phyloP scores from a whole-genome alignment of 306 rosid species.

The Lathyrus aphaca region DNA sequence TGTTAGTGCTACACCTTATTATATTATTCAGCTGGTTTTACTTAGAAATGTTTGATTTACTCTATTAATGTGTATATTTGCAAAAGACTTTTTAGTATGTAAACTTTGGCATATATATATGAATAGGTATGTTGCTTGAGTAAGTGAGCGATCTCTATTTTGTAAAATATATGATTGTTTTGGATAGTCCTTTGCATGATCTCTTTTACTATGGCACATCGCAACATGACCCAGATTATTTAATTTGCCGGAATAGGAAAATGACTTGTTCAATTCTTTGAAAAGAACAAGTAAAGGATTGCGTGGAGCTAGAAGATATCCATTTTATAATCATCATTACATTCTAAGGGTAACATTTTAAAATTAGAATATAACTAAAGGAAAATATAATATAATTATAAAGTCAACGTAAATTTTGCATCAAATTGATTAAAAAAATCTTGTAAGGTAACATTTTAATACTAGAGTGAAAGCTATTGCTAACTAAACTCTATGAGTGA shows the following conservation, averaged over 20 bases:
- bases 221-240: not conserved
- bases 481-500: too few species aligned
- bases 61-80: constrained; percentile 2
- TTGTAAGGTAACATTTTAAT: too few species aligned
- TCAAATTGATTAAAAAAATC: too few species aligned
- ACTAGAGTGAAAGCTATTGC: too few species aligned
- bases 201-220: not conserved
- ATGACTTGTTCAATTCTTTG: not conserved
- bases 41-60: not conserved
- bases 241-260: not conserved
- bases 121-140: not conserved
- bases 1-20: too few species aligned
- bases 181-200: not conserved
- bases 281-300: not conserved
- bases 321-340: not conserved
- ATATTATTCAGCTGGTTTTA: not conserved
- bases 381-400: too few species aligned
- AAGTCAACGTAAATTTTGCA: too few species aligned
- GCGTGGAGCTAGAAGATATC: not conserved
- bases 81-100: not conserved
- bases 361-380: too few species aligned
- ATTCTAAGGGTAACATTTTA: too few species aligned
- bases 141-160: not conserved
- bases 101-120: not conserved
- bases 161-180: not conserved